Evolutionary conservation across 108 stramenopile species (phyloP).

Genomic region (Fragilaria crotonensis): DNA sequence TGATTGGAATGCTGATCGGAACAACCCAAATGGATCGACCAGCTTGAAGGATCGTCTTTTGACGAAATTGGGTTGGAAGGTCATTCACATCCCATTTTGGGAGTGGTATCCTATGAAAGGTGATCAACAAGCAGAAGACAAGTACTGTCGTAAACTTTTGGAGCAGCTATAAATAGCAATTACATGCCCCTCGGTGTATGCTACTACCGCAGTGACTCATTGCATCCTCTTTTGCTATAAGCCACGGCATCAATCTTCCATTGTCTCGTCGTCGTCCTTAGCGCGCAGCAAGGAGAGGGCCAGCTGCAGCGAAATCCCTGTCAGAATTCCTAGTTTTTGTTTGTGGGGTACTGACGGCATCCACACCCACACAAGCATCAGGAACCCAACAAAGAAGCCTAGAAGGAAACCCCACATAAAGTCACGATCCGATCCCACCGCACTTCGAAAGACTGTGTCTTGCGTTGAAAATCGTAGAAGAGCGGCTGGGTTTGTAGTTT

Average conservation of each 20-base stretch:
- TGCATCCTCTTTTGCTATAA: background rate
- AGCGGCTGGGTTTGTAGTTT: conserved; percentile 14
- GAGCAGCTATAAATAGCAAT: conserved; percentile 2
- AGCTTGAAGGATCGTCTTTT: conserved; percentile 60
- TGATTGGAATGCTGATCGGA: conserved; percentile 24
- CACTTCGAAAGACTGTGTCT: background rate
- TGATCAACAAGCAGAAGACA: conserved; percentile 29
- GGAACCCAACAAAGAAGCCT: conserved; percentile 87
- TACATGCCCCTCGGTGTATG: no score
- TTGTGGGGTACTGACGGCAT: conserved; percentile 84
- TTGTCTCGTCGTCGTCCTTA: conserved; percentile 2
- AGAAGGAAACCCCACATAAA: conserved; percentile 89
- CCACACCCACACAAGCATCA: conserved; percentile 93
- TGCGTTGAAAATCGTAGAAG: conserved; percentile 1
- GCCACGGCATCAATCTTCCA: background rate
- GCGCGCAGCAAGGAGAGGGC: conserved; percentile 35
- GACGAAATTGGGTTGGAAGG: conserved; percentile 58
- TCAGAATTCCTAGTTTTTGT: conserved; percentile 88
- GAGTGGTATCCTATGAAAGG: conserved; percentile 53
- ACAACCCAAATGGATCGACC: conserved; percentile 64
- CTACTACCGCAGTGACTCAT: no score
- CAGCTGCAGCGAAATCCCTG: conserved; percentile 76
- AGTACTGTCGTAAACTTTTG: conserved; percentile 39
- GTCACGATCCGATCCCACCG: conserved; percentile 76
- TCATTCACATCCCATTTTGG: conserved; percentile 76